These are phyloP conservation scores for Colletotrichum siamense DNA, from an alignment of 2,329 filamentous ascomycete species.

Conservation along the genomic window DNA sequence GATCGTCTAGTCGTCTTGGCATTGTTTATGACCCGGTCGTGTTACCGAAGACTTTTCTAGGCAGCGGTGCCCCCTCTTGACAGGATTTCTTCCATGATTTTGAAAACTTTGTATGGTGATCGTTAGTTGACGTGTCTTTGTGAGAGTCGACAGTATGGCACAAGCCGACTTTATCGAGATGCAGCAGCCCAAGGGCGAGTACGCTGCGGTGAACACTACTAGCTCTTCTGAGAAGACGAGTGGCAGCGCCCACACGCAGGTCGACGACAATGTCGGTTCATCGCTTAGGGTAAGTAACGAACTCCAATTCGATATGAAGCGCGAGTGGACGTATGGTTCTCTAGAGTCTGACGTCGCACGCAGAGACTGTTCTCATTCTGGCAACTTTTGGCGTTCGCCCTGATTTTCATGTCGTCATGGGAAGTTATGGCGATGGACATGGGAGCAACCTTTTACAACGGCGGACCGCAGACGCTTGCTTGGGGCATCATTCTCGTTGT, in stretches of 20 bases:
- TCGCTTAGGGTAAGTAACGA: background rate
- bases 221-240: constrained; percentile 10
- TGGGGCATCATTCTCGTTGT: constrained; percentile 17
- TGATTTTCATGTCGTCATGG: constrained; percentile 21
- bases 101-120: background rate
- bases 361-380: constrained; percentile 18
- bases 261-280: background rate
- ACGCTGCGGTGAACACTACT: constrained; percentile 5
- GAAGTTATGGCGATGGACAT: constrained; percentile 22
- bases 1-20: constrained; percentile 10
- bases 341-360: background rate
- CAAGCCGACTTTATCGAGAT: background rate
- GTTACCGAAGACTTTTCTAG: background rate
- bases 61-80: background rate
- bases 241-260: background rate
- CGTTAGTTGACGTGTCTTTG: too few relatives aligned
- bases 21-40: background rate
- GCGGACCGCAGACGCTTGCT: constrained; percentile 15
- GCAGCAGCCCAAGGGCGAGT: background rate
- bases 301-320: background rate
- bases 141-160: background rate
- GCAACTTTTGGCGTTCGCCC: constrained; percentile 11
- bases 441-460: constrained; percentile 15
- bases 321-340: background rate
- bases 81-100: background rate